Conservation (phyloP, 129 eudicot species). For the sunflower (Helianthus annuus) region HanXRQr2.0-SUNRISE NC_035445.2:22103465-22103964, state of each 20-base stretch:
- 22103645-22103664: constrained; percentile 54
- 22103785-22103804: constrained; percentile 56
- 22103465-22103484: constrained; percentile 74
- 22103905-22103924: constrained; percentile 59
- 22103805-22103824: constrained; percentile 44
- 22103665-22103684: constrained; percentile 46
- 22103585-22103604: constrained; percentile 70
- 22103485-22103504: constrained; percentile 79
- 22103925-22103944: constrained; percentile 62
- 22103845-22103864: not conserved
- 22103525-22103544: constrained; percentile 50
- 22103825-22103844: not conserved
- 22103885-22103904: constrained; percentile 51
- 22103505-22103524: constrained; percentile 61
- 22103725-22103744: constrained; percentile 36
- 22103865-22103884: constrained; percentile 6
- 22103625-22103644: constrained; percentile 57
- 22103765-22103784: constrained; percentile 49
- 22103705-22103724: constrained; percentile 31
- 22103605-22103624: constrained; percentile 58
- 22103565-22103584: constrained; percentile 54
- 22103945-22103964: constrained; percentile 63
- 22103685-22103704: constrained; percentile 53
- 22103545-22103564: constrained; percentile 45
- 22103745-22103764: constrained; percentile 55